phyloP scores from a whole-genome alignment of 2,329 filamentous ascomycete genomes.

The Calonectria ilicicola region DNA sequence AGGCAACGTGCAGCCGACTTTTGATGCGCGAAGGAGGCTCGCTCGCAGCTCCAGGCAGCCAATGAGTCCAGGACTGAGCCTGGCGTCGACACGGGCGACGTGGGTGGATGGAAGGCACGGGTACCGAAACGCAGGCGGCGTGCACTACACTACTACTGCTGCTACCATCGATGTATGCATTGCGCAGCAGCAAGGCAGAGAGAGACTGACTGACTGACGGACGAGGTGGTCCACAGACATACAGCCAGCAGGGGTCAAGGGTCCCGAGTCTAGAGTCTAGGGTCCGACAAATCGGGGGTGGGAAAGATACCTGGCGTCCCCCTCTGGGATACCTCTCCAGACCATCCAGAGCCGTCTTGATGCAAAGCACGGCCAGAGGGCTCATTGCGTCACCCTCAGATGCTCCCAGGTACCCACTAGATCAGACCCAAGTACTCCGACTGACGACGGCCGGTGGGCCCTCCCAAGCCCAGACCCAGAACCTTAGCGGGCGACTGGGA shows the following conservation, averaged over 20 bases:
- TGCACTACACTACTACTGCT: too few species aligned
- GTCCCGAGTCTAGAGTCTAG: neutral
- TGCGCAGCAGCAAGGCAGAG: constrained; percentile 22
- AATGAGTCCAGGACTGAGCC: constrained; percentile 34
- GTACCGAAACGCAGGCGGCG: constrained; percentile 2
- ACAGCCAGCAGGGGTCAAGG: constrained; percentile 22
- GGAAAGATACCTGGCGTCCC: constrained; percentile 27
- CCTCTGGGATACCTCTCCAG: constrained; percentile 16
- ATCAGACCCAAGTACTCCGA: constrained; percentile 3
- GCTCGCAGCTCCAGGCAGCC: constrained; percentile 37
- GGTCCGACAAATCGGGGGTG: neutral
- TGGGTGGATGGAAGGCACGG: constrained; percentile 13
- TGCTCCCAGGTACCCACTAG: neutral
- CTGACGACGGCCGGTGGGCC: constrained; percentile 11
- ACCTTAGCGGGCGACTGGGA: constrained; percentile 13
- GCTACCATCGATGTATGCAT: constrained; percentile 13
- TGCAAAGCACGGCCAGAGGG: neutral
- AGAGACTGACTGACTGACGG: constrained; percentile 11
- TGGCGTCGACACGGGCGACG: constrained; percentile 10
- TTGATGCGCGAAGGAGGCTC: constrained; percentile 38
- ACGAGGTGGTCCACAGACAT: constrained; percentile 10
- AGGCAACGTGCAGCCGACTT: constrained; percentile 36
- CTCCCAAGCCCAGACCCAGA: constrained; percentile 2
- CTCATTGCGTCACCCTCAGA: constrained; percentile 7
- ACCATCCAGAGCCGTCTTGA: neutral